Evolutionary conservation across 2,329 filamentous ascomycete species (phyloP), one percentile per base, ranked within the genome.

Genomic region (Cryphonectria japonica): DNA sequence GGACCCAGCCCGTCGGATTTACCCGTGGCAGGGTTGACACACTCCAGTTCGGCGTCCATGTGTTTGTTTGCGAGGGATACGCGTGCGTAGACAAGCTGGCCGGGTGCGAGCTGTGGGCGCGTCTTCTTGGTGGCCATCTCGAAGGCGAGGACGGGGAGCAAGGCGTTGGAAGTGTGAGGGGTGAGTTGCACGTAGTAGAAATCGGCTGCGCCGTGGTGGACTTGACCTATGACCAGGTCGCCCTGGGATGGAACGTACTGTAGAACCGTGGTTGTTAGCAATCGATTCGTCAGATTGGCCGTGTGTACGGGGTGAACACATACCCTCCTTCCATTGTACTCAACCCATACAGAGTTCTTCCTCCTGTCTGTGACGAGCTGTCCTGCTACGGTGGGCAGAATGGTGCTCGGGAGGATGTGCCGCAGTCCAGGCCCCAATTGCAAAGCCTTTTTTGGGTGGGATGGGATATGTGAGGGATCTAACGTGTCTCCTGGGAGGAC

Each of bases 51-150:
- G 43, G 72, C 67, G 78, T 98, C 94, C 83, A 95, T 93, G 80
- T 95, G 92, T 74, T 91, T 91, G 77, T 93, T 92, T 26, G 93
- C 91, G 57, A 92, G 88, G 39, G 88, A 85, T 60, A 99, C 89
- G 73, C 95, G 92, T 52, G 95, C 95, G 82, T 98, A 98, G 50
- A 98, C 93, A 39, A 98, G 83, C 67, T 93, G 90, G 52, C 94
- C 94, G 19, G 89, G 78, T 39, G 86, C 84, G 60, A 98, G 87
- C 74, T 93, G 87, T 0, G 96, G 96, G 1, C 95, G 88, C 2
- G 93, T 97, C 83, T 98, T 98, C 81, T 95, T 96, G 61, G 92
- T 94, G 26, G 94, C 96, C 74, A 91, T 90, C 81, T 98, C 95
- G 80, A 99, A 99, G n/a, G 94, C 89, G 29, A 98, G 87, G 75